Evolutionary conservation across 345 rosid genomes (phyloP), one percentile per base, ranked within the genome.

Genomic region (Barbarea vulgaris): DNA sequence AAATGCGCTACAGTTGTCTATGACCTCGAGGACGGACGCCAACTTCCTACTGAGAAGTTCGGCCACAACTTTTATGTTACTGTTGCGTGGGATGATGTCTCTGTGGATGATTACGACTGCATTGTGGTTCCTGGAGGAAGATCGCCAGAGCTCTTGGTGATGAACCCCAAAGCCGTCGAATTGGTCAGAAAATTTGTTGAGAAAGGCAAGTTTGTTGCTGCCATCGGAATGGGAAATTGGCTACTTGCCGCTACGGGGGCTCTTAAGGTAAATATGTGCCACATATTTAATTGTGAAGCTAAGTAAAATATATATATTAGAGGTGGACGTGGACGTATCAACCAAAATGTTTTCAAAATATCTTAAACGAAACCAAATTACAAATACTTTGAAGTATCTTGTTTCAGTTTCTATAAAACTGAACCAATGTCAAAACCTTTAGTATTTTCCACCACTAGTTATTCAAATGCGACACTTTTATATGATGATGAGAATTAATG

Each of bases 81-180:
- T 1, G 57, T 77, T 30, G 66, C 75, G 13, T 84, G 86, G 89
- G 77, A 73, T 21, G 86, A 82, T 48, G 52, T 81, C 46, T 30
- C 44, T 8, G 81, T 80, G 3, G 77, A 78, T 71, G 77, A 80
- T 10, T 85, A 85, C 17, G 87, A 85, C 56, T 82, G 89, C 59
- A 69, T 85, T 12, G 77, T 85, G 3, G 71, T 83, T 39, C 89
- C 89, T 0, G 87, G 87, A 57, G 89, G 89, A 59, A 79, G 89
- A 68, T 80, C 81, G 8, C 87, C 87, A 0, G 89, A 85, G 70
- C 61, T 85, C 22, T 71, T 85, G 60, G 84, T 85, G 17, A 73
- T 80, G 79, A 74, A 82, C 19, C 70, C 69, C 25, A 84, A 82
- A 5, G 89, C 77, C 13, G 48, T 85, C 18, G 58, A 48, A n/a